Evolutionary conservation across 1,284 basidiomycete genomes (phyloP).

Genomic region (Termitomyces sp.): DNA sequence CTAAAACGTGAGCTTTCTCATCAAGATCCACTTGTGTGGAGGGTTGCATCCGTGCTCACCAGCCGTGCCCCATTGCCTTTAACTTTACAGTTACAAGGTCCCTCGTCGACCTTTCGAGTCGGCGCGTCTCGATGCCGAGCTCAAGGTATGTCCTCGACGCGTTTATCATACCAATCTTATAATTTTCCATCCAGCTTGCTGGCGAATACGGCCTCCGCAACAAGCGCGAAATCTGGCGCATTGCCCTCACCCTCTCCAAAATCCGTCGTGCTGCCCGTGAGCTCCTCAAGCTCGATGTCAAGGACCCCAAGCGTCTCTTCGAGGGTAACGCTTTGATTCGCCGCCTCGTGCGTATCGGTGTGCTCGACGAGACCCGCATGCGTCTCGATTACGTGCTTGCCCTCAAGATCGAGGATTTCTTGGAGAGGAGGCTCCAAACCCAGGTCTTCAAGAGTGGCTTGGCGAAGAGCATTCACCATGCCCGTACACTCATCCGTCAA

Average conservation of each 20-base stretch:
- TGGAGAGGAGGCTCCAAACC: slow-evolving; percentile 98
- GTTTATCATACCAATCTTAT: background rate
- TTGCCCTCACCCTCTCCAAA: slow-evolving; percentile 97
- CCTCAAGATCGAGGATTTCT: slow-evolving; percentile 99
- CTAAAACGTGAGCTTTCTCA: slow-evolving; percentile 76
- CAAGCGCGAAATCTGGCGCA: slow-evolving; percentile 99
- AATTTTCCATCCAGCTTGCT: slow-evolving; percentile 63
- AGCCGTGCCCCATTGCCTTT: slow-evolving; percentile 57
- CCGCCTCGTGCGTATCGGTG: slow-evolving; percentile 98
- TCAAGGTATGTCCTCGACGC: slow-evolving; percentile 68
- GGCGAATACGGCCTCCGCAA: slow-evolving; percentile 99
- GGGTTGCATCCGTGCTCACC: slow-evolving; percentile 58
- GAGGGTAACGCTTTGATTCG: slow-evolving; percentile 99
- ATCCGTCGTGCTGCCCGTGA: slow-evolving; percentile 99
- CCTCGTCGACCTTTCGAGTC: slow-evolving; percentile 97
- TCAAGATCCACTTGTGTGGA: slow-evolving; percentile 68
- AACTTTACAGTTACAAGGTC: slow-evolving; percentile 86
- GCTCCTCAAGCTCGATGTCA: slow-evolving; percentile 99
- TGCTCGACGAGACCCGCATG: slow-evolving; percentile 99
- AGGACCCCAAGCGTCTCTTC: slow-evolving; percentile 99
- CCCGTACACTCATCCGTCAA: slow-evolving; percentile 96
- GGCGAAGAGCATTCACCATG: slow-evolving; percentile 98
- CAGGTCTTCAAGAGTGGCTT: slow-evolving; percentile 99
- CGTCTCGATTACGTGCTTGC: slow-evolving; percentile 99
- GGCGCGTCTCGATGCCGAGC: slow-evolving; percentile 97